Evolutionary conservation across 805 yeast genomes (phyloP), one percentile per base, ranked within the genome.

Genomic region (Maudiozyma pseudohumilis): DNA sequence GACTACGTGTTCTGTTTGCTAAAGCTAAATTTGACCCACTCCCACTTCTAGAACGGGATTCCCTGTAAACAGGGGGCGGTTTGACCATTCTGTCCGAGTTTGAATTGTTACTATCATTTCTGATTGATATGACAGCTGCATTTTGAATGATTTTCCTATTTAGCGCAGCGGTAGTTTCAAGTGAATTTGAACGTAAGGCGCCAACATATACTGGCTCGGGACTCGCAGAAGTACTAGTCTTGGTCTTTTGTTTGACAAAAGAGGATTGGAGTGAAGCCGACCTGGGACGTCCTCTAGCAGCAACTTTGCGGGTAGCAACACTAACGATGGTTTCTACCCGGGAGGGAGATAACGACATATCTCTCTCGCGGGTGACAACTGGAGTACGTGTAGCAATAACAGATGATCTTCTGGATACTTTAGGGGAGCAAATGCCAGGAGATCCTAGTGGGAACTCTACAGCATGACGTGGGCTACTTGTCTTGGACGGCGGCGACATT

Each of bases 181-280:
- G 41, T 1, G 63, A 58, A 41, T 55, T 56, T 3, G 61, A 47
- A n/a, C 61, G 49, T 16, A 45, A 41, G 19, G 18, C n/a, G 29
- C 29, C 28, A 34, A 24, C 16, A 8, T 16, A n/a, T 32, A 29
- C 32, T 31, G 20, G 21, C 7, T 11, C 16, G 11, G 16, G 32
- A 16, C 21, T 28, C 6, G 12, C 18, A 29, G 19, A 18, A 34
- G 35, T 6, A 39, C 21, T 20, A 15, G 19, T 13, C 15, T 21
- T 16, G 28, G 18, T 12, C 16, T 20, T 29, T 10, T 41, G 28
- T 16, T 33, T 23, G 22, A 33, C 24, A 28, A 38, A 39, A 21
- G 50, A 38, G 4, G 61, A 46, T 39, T 59, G 63, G 20, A 59
- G 44, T 3, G 64, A 60, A 1, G 61, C 48, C 7, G 64, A 57